Base-by-base conservation (phyloP, 139 green algal species). In the Closterium sp. region DNA sequence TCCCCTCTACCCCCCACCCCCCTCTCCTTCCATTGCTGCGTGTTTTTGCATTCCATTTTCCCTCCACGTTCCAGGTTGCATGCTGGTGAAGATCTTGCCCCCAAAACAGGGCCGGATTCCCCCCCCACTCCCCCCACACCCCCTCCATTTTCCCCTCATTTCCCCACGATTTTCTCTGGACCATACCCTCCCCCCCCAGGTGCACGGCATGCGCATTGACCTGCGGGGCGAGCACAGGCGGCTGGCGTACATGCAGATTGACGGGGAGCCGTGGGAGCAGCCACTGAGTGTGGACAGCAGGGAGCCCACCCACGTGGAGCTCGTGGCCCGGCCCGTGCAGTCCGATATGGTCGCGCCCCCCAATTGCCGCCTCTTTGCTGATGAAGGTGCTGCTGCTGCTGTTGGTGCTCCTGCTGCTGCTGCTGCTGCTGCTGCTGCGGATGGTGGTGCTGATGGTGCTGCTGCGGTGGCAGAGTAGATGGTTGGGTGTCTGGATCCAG, bases 181-280 rank as follows among this genome's bases (percentile, higher is more conserved):
- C n/a, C n/a, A n/a, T n/a, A n/a, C n/a, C n/a, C n/a, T n/a, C n/a
- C 30, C n/a, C 6, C 30, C 30, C 35, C 87, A 91, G 88, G 88
- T 64, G 31, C 35, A 91, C n/a, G 89, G 32, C 23, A 33, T 92
- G 34, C n/a, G 32, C 19, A 84, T 90, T 6, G 89, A 89, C 30
- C 83, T 92, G 32, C 32, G 84, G 28, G 89, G 89, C 31, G 64
- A 88, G 55, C 30, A 69, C 33, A 84, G 33, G 34, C 87, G 33
- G n/a, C 30, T 32, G 35, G 89, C 88, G 25, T 93, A 89, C 1
- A 35, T 93, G 90, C 87, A 91, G 90, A 43, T 93, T 19, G 90
- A 93, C 66, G 90, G 90, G 30, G 90, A 93, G 66, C 90, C 90
- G 21, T 93, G 90, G 90, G 33, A 93, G 33, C 90, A 93, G 32